Evolutionary conservation across 176 grass and related monocot genomes (phyloP), one percentile per base, ranked within the genome.

Genomic region (Luzula sylvatica): DNA sequence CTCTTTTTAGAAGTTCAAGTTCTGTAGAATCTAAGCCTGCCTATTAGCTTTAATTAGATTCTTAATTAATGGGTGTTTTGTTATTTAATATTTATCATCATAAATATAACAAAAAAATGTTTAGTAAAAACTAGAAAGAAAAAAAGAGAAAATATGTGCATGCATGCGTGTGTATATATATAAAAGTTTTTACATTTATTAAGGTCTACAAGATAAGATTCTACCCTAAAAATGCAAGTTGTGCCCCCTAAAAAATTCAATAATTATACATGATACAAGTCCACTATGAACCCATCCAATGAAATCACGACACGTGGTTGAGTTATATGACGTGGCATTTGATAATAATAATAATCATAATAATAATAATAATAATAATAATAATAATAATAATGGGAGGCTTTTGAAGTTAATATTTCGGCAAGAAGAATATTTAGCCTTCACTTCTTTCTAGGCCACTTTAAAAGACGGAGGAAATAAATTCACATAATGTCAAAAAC

Each of bases 141-240:
- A 30, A 25, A 62, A 63, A 63, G 23, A 47, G 0, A 35, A 35
- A 35, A 35, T 2, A 45, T 41, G 13, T 43, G 56, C 32, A 25
- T 4, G 30, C 30, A 35, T 59, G 56, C 17, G 41, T 63, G 58
- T 15, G 41, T 63, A 40, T 15, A 62, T n/a, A 22, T 2, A 7
- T 63, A 23, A 63, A 63, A 46, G 22, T 14, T 39, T 19, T 44
- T 45, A 61, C 30, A 35, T 35, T 61, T 62, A 62, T 45, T 2
- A 63, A 63, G 24, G 41, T 46, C 42, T 63, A 48, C 46, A 46
- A 63, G 30, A 35, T 35, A 35, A 35, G 58, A 63, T 63, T 63
- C 58, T 46, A 47, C 42, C 23, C 58, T 63, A 63, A 12, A 16
- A 62, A 63, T 20, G 23, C 42, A 63, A 63, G 15, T 62, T 62